Percentiles rank a stretch among this genome's conserved stretches.
These are phyloP conservation scores for Tolypocladium amazonense DNA, from an alignment of 2,329 filamentous ascomycete species.

Conservation along the genomic window DNA sequence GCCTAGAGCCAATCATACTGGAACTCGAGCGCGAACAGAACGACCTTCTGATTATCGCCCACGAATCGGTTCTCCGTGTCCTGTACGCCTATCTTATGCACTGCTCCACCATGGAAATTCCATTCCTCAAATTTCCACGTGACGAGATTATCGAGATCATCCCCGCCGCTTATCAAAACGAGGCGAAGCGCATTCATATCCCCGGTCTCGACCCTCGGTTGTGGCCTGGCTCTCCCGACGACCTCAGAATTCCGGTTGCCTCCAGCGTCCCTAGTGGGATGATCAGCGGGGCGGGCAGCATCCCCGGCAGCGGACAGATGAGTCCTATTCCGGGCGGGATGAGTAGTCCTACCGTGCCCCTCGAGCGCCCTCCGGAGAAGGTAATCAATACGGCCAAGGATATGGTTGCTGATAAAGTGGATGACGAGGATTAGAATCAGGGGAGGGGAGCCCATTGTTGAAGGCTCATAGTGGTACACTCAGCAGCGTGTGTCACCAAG, in stretches of 20 bases:
- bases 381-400: constrained; percentile 39
- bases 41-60: constrained; percentile 94
- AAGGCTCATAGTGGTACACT: not conserved
- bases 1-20: constrained; percentile 93
- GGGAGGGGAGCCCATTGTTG: not conserved
- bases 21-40: constrained; percentile 95
- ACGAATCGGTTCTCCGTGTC: constrained; percentile 94
- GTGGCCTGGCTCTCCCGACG: constrained; percentile 69
- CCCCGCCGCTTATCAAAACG: constrained; percentile 93
- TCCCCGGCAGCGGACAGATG: constrained; percentile 21
- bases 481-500: not conserved
- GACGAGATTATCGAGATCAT: constrained; percentile 99
- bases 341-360: constrained; percentile 32
- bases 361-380: constrained; percentile 34
- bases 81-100: constrained; percentile 98
- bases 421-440: constrained; percentile 35
- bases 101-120: constrained; percentile 90
- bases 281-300: constrained; percentile 15
- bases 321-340: constrained; percentile 38
- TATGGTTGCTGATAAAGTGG: constrained; percentile 40
- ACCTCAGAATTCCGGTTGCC: constrained; percentile 63
- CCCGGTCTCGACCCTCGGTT: constrained; percentile 55
- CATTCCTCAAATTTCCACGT: constrained; percentile 82
- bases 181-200: constrained; percentile 83
- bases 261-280: constrained; percentile 12